Evolutionary conservation across 495 filamentous ascomycete species (phyloP).

Genomic region (Xylaria palmicola): DNA sequence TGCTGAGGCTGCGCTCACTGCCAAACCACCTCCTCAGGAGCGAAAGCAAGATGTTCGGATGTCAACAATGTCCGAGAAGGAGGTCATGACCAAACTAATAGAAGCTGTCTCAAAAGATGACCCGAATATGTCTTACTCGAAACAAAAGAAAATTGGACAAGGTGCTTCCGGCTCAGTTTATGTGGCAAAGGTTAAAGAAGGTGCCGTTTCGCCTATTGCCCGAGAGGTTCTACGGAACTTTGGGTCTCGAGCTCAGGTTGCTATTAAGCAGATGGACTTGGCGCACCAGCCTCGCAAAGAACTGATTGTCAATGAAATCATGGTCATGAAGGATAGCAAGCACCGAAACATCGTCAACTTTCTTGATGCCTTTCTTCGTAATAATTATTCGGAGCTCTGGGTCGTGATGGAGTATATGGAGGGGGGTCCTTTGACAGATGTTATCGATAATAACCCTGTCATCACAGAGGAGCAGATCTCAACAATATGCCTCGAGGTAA

Average conservation of each 20-base stretch:
- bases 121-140: slow-evolving; percentile 88
- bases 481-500: slow-evolving; percentile 93
- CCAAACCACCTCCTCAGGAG: slow-evolving; percentile 60
- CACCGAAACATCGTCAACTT: slow-evolving; percentile 99
- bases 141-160: slow-evolving; percentile 99
- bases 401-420: slow-evolving; percentile 99
- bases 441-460: slow-evolving; percentile 91
- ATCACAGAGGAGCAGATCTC: slow-evolving; percentile 97
- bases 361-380: slow-evolving; percentile 92
- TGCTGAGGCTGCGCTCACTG: slow-evolving; percentile 75
- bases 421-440: slow-evolving; percentile 93
- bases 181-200: slow-evolving; percentile 86
- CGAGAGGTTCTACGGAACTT: slow-evolving; percentile 65
- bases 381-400: slow-evolving; percentile 91
- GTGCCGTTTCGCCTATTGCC: slow-evolving; percentile 63
- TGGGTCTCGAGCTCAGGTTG: slow-evolving; percentile 76
- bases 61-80: slow-evolving; percentile 93
- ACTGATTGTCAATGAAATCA: slow-evolving; percentile 97
- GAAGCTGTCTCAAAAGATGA: slow-evolving; percentile 92
- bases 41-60: slow-evolving; percentile 89
- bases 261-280: slow-evolving; percentile 99
- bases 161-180: slow-evolving; percentile 97
- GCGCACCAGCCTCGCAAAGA: slow-evolving; percentile 97
- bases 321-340: slow-evolving; percentile 99
- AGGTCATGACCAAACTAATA: slow-evolving; percentile 93